Evolutionary conservation across 148 eudicot species (phyloP), one percentile per base, ranked within the genome.

Genomic region (Vaccinium darrowii): DNA sequence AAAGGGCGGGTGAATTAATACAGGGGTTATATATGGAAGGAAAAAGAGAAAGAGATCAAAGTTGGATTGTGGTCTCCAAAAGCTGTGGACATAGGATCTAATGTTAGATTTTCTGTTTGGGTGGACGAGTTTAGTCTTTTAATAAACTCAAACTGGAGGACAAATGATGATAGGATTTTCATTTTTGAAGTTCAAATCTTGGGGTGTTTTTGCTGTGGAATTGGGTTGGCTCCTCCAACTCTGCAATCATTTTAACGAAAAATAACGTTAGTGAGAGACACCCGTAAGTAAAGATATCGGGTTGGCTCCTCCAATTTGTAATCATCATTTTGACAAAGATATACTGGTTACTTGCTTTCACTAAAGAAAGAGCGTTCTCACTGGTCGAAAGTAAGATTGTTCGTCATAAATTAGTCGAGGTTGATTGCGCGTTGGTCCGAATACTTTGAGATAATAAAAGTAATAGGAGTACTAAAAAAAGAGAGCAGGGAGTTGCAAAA

Each of bases 71-170:
- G 74, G 86, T 63, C 73, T 65, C 82, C 76, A 65, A 84, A 84
- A 84, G 86, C 57, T 84, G n/a, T 6, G 81, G 85, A 84, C 85
- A 84, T 43, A 76, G 58, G 73, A 84, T 84, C 85, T 84, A 84
- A 75, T 84, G 71, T 16, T 76, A 62, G 85, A 84, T 77, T 76
- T 76, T 82, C 50, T 84, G 80, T 25, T 84, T 51, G 73, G 25
- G 81, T 67, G 60, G 60, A 67, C 25, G 54, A 49, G 52, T 47
- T 81, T 56, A 47, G 39, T 47, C 75, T 36, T 83, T 56, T 33
- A 75, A 69, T 76, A 63, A n/a, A 25, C 21, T 14, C 3, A 51
- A 73, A 13, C 74, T 19, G 47, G 58, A 71, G 12, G 78, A 25
- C 47, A 52, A 52, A 71, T 69, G n/a, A 81, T 81, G 36, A 82